Conservation (phyloP, 2,329 filamentous ascomycete species). For the Penicillium paneum region DNA sequence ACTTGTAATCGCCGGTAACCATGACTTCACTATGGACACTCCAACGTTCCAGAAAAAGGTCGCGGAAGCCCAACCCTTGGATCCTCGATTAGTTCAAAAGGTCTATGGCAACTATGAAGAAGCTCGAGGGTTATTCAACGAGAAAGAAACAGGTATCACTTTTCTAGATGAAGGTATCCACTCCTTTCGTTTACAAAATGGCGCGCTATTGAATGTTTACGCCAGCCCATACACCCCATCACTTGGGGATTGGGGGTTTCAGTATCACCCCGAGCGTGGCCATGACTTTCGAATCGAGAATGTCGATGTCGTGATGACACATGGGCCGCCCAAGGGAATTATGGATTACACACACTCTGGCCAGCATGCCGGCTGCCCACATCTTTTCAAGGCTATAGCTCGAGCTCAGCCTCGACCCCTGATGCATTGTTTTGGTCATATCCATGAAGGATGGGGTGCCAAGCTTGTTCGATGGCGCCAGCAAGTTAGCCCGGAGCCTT, state of each 20-base stretch:
- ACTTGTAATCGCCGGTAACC: conserved; percentile 56
- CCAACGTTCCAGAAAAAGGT: conserved; percentile 22
- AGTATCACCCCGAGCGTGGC: conserved; percentile 40
- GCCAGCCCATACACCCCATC: conserved; percentile 55
- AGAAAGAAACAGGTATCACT: conserved; percentile 39
- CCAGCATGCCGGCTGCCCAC: conserved; percentile 32
- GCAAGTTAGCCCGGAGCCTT: conserved; percentile 30
- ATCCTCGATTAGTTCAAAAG: conserved; percentile 28
- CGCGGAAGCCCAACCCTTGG: conserved; percentile 26
- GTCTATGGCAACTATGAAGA: conserved; percentile 45
- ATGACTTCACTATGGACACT: conserved; percentile 45
- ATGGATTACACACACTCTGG: conserved; percentile 43
- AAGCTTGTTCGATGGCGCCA: conserved; percentile 53
- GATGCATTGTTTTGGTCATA: conserved; percentile 44
- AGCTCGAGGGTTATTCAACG: conserved; percentile 40
- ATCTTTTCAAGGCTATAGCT: conserved; percentile 30
- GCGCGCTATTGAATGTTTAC: conserved; percentile 50
- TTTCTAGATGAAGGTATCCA: conserved; percentile 54
- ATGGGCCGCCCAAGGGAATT: conserved; percentile 54
- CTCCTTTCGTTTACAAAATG: conserved; percentile 50
- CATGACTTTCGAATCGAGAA: conserved; percentile 41
- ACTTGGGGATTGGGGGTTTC: conserved; percentile 49
- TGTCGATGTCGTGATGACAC: conserved; percentile 53
- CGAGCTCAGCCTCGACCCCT: conserved; percentile 25
- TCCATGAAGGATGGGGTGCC: conserved; percentile 56